phyloP scores from a whole-genome alignment of 1,139 yeast species.

The Pichia sp. region DNA sequence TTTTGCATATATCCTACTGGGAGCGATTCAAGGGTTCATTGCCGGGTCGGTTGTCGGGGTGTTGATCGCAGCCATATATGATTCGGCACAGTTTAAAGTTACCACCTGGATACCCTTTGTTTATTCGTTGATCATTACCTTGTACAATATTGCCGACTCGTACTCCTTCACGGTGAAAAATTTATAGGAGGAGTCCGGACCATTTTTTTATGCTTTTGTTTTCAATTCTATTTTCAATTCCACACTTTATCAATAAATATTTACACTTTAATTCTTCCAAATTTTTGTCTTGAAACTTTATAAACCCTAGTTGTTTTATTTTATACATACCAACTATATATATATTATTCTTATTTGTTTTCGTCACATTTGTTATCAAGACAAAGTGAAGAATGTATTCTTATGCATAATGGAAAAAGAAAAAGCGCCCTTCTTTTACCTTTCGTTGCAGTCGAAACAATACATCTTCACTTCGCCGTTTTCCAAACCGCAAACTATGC shows the following conservation, averaged over 20 bases:
- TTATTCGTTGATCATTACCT: constrained; percentile 65
- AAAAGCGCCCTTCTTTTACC: background rate
- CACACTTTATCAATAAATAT: no score
- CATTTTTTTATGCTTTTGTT: background rate
- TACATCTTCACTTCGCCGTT: constrained; percentile 79
- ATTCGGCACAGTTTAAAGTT: constrained; percentile 76
- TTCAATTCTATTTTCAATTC: no score
- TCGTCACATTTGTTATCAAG: background rate
- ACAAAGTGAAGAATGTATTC: background rate
- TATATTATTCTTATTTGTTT: background rate
- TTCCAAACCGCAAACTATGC: constrained; percentile 87
- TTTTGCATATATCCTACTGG: constrained; percentile 46
- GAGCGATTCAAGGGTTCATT: constrained; percentile 60
- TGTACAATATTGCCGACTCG: constrained; percentile 62
- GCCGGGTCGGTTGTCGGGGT: constrained; percentile 77
- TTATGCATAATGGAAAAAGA: background rate
- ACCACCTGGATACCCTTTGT: constrained; percentile 91
- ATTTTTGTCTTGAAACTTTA: background rate
- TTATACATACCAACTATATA: background rate
- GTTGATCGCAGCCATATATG: constrained; percentile 60
- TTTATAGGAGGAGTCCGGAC: constrained; percentile 14
- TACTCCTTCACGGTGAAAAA: constrained; percentile 48
- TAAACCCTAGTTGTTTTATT: background rate
- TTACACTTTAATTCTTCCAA: no score
- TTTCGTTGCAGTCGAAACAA: constrained; percentile 52